Percentiles rank a stretch among this genome's conserved stretches.
These are phyloP conservation scores for Salix brachista DNA, from an alignment of 345 rosid genomes.

Conservation along the genomic window DNA sequence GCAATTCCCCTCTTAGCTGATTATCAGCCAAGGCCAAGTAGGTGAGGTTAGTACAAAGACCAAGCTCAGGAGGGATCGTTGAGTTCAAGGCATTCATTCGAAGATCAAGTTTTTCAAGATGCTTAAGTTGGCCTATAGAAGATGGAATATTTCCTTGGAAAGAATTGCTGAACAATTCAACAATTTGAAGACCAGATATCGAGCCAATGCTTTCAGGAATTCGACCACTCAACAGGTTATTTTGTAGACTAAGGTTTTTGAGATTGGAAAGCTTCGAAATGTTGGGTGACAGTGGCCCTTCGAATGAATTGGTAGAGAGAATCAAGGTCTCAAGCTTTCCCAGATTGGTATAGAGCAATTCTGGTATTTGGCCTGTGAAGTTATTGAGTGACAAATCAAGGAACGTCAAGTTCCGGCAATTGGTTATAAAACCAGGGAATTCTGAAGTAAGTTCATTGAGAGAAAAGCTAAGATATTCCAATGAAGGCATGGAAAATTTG, in stretches of 20 bases:
- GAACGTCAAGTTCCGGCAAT: conserved; percentile 42
- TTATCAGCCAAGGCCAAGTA: conserved; percentile 53
- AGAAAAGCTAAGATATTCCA: conserved; percentile 45
- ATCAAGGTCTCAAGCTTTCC: conserved; percentile 40
- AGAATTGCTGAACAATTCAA: conserved; percentile 41
- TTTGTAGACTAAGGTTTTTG: conserved; percentile 28
- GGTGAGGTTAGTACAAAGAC: conserved; percentile 48
- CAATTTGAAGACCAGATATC: conserved; percentile 33
- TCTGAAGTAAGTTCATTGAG: conserved; percentile 22
- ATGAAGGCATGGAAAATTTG: conserved; percentile 43
- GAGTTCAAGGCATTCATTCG: conserved; percentile 39
- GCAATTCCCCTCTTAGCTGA: conserved; percentile 46
- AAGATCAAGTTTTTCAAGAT: conserved; percentile 39
- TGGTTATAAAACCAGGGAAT: conserved; percentile 47
- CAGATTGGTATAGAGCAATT: conserved; percentile 35
- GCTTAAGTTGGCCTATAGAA: conserved; percentile 48
- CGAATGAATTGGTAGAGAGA: conserved; percentile 36
- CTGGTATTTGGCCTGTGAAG: conserved; percentile 47
- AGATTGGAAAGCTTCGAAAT: conserved; percentile 54
- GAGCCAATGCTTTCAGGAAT: conserved; percentile 43
- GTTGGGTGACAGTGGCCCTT: conserved; percentile 38
- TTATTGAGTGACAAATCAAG: conserved; percentile 50
- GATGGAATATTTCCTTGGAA: conserved; percentile 51
- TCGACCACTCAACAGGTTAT: conserved; percentile 38
- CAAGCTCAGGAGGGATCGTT: conserved; percentile 51